Evolutionary conservation across 164 flowering plant genomes (phyloP), one percentile per base, ranked within the genome.

Genomic region (Vitis rotundifolia): DNA sequence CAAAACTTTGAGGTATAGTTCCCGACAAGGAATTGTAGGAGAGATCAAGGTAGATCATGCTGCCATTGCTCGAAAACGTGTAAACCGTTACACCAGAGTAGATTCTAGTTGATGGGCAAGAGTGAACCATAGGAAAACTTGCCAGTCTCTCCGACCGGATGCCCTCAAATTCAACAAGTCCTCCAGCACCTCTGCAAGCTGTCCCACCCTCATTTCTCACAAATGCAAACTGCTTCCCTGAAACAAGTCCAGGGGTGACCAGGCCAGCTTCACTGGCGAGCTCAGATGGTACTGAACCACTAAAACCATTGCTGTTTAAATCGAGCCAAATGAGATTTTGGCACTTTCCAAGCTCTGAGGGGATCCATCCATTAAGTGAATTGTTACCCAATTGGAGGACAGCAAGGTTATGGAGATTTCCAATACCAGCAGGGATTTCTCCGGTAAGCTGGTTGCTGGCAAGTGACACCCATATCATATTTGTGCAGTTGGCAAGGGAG

Each of bases 161-260:
- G 18, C 97, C 98, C 64, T 83, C 82, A 64, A 89, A 90, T 60
- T 93, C 98, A 50, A 90, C 82, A 8, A 93, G 79, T 22, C 97
- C 93, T 28, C 97, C 97, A 1, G 97, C 94, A 49, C 97, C 95
- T 61, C 90, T 77, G 74, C 97, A 93, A 47, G 84, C 77, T 11
- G 92, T 87, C 13, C 95, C 93, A 0, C 97, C 98, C 73, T 89
- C 94, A 69, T 91, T 91, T 67, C 95, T 87, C 61, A 91, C 89
- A 64, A 89, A 93, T 2, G 89, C 97, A 80, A 88, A 91, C 78
- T 86, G 86, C 78, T 88, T 91, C 56, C 98, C 96, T 0, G 94
- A 84, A 51, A 88, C 87, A 49, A 60, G 75, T 3, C 92, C 94
- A 9, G 90, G 85, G 22, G 68, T 62, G 49, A 90, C 67, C 10